Percentiles rank a stretch among this genome's conserved stretches.
Conservation (phyloP, 805 yeast genomes). For the Metschnikowia amazonensis region DNA sequence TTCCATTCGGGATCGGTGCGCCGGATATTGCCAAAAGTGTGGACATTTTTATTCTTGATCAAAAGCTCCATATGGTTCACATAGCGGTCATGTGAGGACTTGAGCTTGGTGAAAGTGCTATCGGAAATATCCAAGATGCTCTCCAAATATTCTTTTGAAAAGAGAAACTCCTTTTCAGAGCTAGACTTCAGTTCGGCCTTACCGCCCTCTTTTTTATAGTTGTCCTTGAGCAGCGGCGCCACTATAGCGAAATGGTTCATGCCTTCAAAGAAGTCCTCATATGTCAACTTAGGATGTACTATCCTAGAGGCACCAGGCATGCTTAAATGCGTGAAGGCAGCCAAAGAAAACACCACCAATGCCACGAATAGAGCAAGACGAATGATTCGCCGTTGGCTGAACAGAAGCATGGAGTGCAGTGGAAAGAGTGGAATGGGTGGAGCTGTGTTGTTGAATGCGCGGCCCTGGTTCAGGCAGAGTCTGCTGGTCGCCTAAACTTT, state of each 20-base stretch:
- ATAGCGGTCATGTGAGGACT: slow-evolving; percentile 35
- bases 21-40: slow-evolving; percentile 35
- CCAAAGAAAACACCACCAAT: not conserved
- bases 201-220: slow-evolving; percentile 35
- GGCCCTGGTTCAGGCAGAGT: not conserved
- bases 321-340: not conserved
- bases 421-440: not conserved
- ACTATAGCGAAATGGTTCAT: slow-evolving; percentile 34
- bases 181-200: slow-evolving; percentile 45
- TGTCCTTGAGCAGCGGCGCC: slow-evolving; percentile 37
- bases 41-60: slow-evolving; percentile 22
- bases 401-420: not conserved
- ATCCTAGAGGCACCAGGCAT: not conserved
- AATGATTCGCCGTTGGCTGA: not conserved
- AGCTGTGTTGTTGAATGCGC: not conserved
- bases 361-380: not conserved
- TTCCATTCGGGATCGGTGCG: slow-evolving; percentile 40
- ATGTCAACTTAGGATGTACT: not conserved
- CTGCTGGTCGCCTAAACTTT: not conserved
- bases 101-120: slow-evolving; percentile 29
- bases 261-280: slow-evolving; percentile 25
- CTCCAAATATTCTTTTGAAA: slow-evolving; percentile 44
- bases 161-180: slow-evolving; percentile 37
- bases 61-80: slow-evolving; percentile 29
- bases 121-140: slow-evolving; percentile 41